phyloP scores from a whole-genome alignment of 371 early-diverging fungal genomes.

The Batrachochytrium dendrobatidis region DNA sequence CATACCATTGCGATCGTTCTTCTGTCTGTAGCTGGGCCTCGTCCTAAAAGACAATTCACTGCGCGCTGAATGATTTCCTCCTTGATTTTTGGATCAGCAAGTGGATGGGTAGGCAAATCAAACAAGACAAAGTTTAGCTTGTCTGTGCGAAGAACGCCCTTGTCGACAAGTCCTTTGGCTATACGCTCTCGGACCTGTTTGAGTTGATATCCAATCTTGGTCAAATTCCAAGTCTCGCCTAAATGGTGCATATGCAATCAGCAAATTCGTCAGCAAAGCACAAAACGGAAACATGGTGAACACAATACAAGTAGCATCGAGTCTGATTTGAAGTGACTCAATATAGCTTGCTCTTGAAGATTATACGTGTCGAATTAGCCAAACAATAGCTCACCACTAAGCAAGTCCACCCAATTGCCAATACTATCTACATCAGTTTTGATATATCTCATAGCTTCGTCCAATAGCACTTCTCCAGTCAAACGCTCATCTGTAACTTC shows the following conservation, averaged over 20 bases:
- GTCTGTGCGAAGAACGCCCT: conserved; percentile 92
- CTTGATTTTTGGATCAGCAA: conserved; percentile 77
- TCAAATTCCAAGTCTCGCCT: conserved; percentile 97
- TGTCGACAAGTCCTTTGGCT: conserved; percentile 94
- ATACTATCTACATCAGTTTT: conserved; percentile 61
- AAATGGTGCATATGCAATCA: neutral
- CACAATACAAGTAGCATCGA: no score
- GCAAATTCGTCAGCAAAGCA: neutral
- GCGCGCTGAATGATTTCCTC: conserved; percentile 76
- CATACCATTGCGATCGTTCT: conserved; percentile 88
- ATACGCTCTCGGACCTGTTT: conserved; percentile 95
- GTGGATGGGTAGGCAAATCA: conserved; percentile 82
- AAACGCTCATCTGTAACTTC: conserved; percentile 73
- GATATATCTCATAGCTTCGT: conserved; percentile 87
- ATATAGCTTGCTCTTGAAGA: no score
- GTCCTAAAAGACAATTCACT: conserved; percentile 58
- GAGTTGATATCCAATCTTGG: conserved; percentile 92
- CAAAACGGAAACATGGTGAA: neutral
- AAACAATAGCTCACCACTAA: conserved; percentile 87
- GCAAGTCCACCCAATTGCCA: conserved; percentile 89
- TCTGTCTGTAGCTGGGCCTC: conserved; percentile 36
- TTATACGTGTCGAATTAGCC: no score
- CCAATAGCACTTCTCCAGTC: conserved; percentile 92
- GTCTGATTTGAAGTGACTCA: no score
- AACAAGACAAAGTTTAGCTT: conserved; percentile 90